Base-by-base conservation (phyloP, 164 flowering plant genomes). In the grape (Vitis vinifera) region DNA sequence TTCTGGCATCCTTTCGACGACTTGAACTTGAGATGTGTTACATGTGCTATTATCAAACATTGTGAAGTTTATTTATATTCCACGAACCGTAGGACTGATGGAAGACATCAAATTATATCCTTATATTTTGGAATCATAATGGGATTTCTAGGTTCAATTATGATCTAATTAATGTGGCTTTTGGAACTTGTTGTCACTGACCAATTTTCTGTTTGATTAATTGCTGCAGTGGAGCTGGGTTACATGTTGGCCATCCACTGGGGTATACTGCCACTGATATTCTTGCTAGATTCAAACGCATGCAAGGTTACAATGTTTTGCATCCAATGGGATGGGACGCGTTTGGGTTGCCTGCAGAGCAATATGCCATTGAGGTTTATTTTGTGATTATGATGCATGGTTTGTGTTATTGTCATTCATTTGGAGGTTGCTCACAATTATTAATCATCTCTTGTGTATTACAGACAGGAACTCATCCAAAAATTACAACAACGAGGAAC, bases 281-380 rank as follows among this genome's bases (percentile, higher is more conserved):
- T 76, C 90, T 95, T 61, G 90, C 97, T 15, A 83, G 98, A 71
- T 84, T 88, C 63, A 92, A 88, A 67, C 86, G 99, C 31, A 95
- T 92, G 99, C 91, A 90, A 73, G 99, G 99, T 59, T 92, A 80
- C 76, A 94, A 94, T 76, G 98, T 94, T n/a, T 79, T 94, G 85
- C 99, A 94, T 75, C 99, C 99, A 8, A 92, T 94, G 99, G 99
- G 99, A 61, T 94, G 99, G 99, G 99, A 94, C 87, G 97, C 99
- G 63, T 95, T 95, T 88, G 99, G 99, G 64, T 80, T 95, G 79
- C 99, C 99, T 17, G 98, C 98, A 4, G 99, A 95, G 77, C 98
- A 95, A 63, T 92, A 92, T 80, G 99, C 99, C 30, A 95, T 95
- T 52, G 87, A 92, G 91, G 99, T 92, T 52, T 73, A 68, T 31